Evolutionary conservation across 169 alveolate genomes (phyloP).

Genomic region (Eimeria tenella): DNA sequence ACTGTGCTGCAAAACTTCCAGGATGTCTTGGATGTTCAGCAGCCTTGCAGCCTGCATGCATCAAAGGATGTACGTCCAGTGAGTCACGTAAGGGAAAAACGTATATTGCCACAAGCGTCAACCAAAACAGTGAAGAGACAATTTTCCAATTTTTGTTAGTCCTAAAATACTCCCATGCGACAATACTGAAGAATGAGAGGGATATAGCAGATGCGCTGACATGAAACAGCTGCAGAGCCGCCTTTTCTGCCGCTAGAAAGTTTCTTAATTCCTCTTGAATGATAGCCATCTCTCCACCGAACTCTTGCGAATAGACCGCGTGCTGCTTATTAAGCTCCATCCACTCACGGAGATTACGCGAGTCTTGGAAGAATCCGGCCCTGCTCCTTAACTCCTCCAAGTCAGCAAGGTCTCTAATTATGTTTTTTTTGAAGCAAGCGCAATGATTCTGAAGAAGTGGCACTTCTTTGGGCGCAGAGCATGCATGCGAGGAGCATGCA

Average conservation of each 20-base stretch:
- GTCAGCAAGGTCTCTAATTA: not conserved
- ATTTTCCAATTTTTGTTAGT: not conserved
- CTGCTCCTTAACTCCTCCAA: conserved; percentile 12
- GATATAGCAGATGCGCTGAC: not conserved
- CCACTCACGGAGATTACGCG: conserved; percentile 5
- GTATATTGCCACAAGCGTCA: not conserved
- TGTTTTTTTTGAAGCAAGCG: not conserved
- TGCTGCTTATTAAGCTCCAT: conserved; percentile 13
- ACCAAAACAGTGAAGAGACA: not conserved
- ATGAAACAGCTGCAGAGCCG: conserved; percentile 37
- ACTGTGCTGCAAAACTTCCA: not conserved
- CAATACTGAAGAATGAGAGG: not conserved
- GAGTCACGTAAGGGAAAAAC: not conserved
- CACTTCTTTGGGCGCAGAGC: not conserved
- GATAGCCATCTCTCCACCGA: not conserved
- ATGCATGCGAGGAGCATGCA: too few species aligned
- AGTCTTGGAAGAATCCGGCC: not conserved
- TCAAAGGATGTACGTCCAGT: not conserved
- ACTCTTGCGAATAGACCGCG: not conserved
- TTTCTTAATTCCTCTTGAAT: not conserved
- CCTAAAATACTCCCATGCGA: not conserved
- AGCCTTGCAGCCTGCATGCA: conserved; percentile 3
- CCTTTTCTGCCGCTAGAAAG: not conserved
- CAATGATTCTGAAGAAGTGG: not conserved
- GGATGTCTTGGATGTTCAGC: not conserved